A percentile compares a stretch with the other conserved stretches of the same genome.
Evolutionary conservation across 176 grass and related monocot genomes (phyloP).

Genomic region (Cenchrus fungigraminus): DNA sequence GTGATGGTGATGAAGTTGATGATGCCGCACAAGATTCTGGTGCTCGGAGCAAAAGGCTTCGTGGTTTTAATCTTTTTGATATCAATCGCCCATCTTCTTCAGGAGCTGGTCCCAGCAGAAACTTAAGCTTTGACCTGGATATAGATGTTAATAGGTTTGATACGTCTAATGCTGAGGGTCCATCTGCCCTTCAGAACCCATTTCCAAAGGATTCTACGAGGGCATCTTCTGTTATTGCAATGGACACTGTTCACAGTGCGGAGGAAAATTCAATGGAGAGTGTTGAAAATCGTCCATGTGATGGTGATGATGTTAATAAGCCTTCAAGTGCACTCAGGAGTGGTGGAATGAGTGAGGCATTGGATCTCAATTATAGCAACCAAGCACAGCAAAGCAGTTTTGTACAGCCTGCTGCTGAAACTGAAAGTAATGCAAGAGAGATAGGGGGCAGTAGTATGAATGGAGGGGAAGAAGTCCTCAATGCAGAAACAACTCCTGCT

Average conservation of each 20-base stretch:
- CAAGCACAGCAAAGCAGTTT: slow-evolving; percentile 87
- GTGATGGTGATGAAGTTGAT: slow-evolving; percentile 90
- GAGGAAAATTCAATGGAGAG: slow-evolving; percentile 98
- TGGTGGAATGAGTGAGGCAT: slow-evolving; percentile 62
- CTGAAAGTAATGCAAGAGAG: slow-evolving; percentile 86
- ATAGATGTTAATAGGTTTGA: slow-evolving; percentile 68
- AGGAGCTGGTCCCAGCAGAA: slow-evolving; percentile 89
- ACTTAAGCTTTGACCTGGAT: slow-evolving; percentile 82
- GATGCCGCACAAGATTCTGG: slow-evolving; percentile 80
- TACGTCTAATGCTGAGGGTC: slow-evolving; percentile 44
- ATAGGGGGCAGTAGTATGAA: slow-evolving; percentile 92
- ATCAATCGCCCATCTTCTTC: slow-evolving; percentile 69
- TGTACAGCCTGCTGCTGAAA: slow-evolving; percentile 78
- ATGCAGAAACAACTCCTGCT: slow-evolving; percentile 73
- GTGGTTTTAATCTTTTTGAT: slow-evolving; percentile 88
- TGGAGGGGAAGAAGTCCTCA: slow-evolving; percentile 96
- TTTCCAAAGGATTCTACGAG: slow-evolving; percentile 77
- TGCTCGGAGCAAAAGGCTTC: slow-evolving; percentile 60
- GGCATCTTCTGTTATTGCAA: slow-evolving; percentile 97
- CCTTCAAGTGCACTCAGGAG: slow-evolving; percentile 77
- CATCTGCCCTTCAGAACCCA: slow-evolving; percentile 50
- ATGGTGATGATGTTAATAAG: slow-evolving; percentile 76
- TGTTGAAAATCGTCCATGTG: slow-evolving; percentile 90
- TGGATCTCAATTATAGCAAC: slow-evolving; percentile 96
- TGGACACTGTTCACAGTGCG: slow-evolving; percentile 64